Evolutionary conservation across 441 rosid genomes (phyloP).

Genomic region (Eugenia klotzschiana): DNA sequence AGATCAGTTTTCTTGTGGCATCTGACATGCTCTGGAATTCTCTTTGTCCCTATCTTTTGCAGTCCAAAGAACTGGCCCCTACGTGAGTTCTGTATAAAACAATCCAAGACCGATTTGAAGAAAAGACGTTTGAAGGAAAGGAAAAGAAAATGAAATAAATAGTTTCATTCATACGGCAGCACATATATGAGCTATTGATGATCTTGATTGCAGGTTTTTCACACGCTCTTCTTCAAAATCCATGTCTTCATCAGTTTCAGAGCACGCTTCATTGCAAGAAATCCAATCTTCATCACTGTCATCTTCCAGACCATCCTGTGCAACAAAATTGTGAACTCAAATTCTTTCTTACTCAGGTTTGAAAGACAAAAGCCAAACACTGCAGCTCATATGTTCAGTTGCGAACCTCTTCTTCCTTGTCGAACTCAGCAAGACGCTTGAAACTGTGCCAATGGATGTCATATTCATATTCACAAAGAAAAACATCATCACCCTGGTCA

Average conservation of each 20-base stretch:
- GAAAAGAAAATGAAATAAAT: background rate
- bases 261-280: conserved; percentile 19
- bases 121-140: conserved; percentile 3
- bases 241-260: conserved; percentile 52
- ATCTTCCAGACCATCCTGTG: conserved; percentile 41
- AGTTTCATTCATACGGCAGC: conserved; percentile 39
- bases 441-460: conserved; percentile 83
- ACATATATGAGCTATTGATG: conserved; percentile 20
- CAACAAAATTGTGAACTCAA: conserved; percentile 1
- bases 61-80: conserved; percentile 74
- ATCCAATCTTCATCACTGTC: conserved; percentile 77
- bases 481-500: conserved; percentile 79
- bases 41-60: conserved; percentile 77
- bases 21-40: conserved; percentile 82
- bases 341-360: background rate
- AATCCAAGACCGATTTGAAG: background rate
- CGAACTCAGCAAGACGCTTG: conserved; percentile 74
- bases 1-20: conserved; percentile 75
- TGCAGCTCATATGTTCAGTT: background rate
- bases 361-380: background rate
- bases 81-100: conserved; percentile 40
- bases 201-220: conserved; percentile 24
- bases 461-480: conserved; percentile 85
- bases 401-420: conserved; percentile 34
- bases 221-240: conserved; percentile 37